Conservation (phyloP, 352 stramenopile genomes). For the Globisporangium rhizosaccharum region DNA sequence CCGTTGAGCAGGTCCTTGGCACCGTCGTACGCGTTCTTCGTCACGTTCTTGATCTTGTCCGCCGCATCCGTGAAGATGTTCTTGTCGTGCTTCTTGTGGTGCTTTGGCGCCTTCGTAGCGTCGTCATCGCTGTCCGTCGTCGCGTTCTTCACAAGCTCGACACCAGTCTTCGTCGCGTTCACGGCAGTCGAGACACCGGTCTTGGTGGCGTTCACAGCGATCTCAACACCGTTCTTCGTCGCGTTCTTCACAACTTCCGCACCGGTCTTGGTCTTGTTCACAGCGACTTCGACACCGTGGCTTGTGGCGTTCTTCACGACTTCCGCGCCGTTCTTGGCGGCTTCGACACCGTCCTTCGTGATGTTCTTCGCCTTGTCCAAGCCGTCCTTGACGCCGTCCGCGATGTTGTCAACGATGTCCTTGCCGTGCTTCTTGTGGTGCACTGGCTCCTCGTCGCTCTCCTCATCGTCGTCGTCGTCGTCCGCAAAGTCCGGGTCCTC, state of each 20-base stretch:
- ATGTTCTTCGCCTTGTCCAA: neutral
- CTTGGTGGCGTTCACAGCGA: constrained; percentile 3
- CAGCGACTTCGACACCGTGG: neutral
- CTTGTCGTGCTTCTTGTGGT: constrained; percentile 5
- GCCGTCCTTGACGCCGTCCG: constrained; percentile 2
- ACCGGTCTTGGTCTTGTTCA: neutral
- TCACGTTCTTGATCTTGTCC: constrained; percentile 8
- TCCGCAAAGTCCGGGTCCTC: no score
- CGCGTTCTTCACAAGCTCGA: neutral
- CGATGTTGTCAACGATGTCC: constrained; percentile 8
- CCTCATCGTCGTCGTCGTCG: constrained; percentile 12
- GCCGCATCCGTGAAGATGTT: constrained; percentile 8
- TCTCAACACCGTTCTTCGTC: constrained; percentile 1
- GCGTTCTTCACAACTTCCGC: constrained; percentile 2
- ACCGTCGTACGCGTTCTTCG: neutral
- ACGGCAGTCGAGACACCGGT: neutral
- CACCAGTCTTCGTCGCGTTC: neutral
- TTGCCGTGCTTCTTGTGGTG: constrained; percentile 9
- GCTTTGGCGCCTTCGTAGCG: neutral
- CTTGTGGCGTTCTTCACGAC: constrained; percentile 3
- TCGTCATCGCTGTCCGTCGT: neutral
- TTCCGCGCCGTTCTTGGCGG: neutral
- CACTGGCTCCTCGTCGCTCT: constrained; percentile 10
- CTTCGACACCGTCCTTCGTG: neutral
- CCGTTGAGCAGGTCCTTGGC: neutral